Evolutionary conservation across 1,139 yeast species (phyloP), one percentile per base, ranked within the genome.

Genomic region (Lodderomyces oxycetoniae): DNA sequence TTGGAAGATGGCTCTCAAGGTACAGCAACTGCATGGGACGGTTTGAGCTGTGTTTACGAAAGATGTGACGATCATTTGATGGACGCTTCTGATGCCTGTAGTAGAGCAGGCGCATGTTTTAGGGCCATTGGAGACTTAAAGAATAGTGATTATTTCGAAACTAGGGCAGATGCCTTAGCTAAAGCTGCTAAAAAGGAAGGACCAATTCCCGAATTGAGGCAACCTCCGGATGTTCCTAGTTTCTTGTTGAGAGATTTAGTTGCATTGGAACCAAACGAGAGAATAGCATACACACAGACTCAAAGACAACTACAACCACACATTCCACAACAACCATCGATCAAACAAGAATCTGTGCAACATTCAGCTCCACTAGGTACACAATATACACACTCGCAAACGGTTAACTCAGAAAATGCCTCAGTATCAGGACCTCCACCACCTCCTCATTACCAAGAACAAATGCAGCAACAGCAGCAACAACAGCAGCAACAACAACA

Each of bases 1-100:
- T 61, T 63, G 35, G 77, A 73, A 32, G 76, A 70, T 33, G 64
- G 63, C 10, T 59, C 70, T 3, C 62, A 71, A 4, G 74, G 75
- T 1, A 64, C 72, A 4, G 82, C 79, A 2, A 62, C 77, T 7
- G 80, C 82, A 0, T 77, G 83, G 83, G 80, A 76, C 47, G 83
- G 83, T 0, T 55, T 77, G 29, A 63, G 74, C 33, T 74, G 79
- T 51, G 81, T 77, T n/a, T 77, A 77, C 46, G 82, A 76, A 47
- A 57, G 80, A 16, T 75, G 82, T 47, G 80, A 75, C 39, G 77
- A 72, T 44, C 82, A 76, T 47, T 58, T 71, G 17, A 59, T 61
- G 45, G 83, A 77, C 50, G 80, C 82, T 1, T 67, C 77, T 1
- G 81, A 74, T 48, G 81, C 82, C 3, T 74, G 79, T 44, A 46